Evolutionary conservation across 2,329 filamentous ascomycete genomes (phyloP), one percentile per base, ranked within the genome.

Genomic region (Cyphellophora attinorum): DNA sequence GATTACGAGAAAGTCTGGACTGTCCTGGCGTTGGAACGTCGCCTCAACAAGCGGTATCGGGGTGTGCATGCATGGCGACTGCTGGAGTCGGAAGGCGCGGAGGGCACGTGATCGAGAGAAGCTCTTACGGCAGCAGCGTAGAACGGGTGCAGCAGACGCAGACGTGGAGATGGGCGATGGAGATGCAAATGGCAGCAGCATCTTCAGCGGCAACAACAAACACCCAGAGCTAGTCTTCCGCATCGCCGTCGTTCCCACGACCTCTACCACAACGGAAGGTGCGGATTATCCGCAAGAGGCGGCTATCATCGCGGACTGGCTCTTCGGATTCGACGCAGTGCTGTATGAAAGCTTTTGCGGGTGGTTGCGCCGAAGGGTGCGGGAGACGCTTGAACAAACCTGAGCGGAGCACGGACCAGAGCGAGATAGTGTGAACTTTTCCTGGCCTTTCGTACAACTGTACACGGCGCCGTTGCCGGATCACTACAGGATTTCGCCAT

Each of bases 271-370:
- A 27, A 31, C 15, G 38, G 34, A 25, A 35, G 8, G 14, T 31
- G 5, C 29, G 5, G 11, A 4, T n/a, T 5, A 5, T 25, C 51
- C 59, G 27, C 51, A 55, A 11, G 55, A 64, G 3, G 55, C 61
- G 12, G 61, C 78, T 0, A 57, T 53, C 2, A 60, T 81, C 4
- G 47, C 58, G 4, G 64, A 81, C 35, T 67, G 82, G 19, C 93
- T 85, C 88, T 52, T 85, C 1, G 77, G 91, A 0, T 65, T 68
- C 5, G 82, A 93, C 45, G 64, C 72, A 12, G 68, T 78, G 1
- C 52, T 91, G 0, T 94, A 89, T 57, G 83, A 93, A 59, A 95
- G 88, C 53, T 85, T 98, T 43, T 81, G 78, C 40, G 86, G 85
- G 0, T 85, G 88, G 64, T 44, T 93, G 29, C 82, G 77, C 55